Base-by-base conservation (phyloP, 2,329 filamentous ascomycete genomes). In the Rhexocercosporidium sp. region DNA sequence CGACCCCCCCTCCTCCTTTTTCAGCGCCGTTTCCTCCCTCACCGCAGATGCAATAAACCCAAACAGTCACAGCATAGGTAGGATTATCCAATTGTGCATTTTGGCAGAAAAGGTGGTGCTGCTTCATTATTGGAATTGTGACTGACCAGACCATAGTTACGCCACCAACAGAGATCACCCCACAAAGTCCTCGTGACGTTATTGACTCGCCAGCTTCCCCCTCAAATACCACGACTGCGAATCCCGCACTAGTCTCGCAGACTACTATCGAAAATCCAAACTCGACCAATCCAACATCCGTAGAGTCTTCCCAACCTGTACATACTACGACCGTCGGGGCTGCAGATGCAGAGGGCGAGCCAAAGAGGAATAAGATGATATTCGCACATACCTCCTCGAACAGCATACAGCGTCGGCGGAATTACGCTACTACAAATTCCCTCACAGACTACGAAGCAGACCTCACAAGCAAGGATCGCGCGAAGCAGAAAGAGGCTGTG, bases 401-500 rank as follows among this genome's bases (percentile, higher is more conserved):
- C 29, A 59, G 41, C 18, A 56, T 65, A 34, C 70, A 72, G 27
- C 71, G 72, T 27, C 71, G 72, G 41, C 72, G 74, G 12, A 73
- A 68, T 57, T 71, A 75, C 64, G 72, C 75, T 41, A 76, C 73
- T 69, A 75, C 76, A 44, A 74, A 72, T 61, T 75, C 79, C 51
- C 51, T 77, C 81, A 88, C 72, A 3, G 67, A 74, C 29, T 85
- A 88, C 72, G 85, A 90, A 68, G 82, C 85, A 22, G 88, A 90
- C 74, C 81, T 90, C 6, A 77, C 88, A 59, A 89, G 85, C 75
- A 85, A 82, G 73, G 88, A 90, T 75, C 90, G 89, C 76, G 69
- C 77, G 29, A 88, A 85, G 78, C 86, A 89, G 72, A 90, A 90
- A 74, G 86, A 88, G 47, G 88, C 88, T 14, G 84, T 90, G 41